A percentile compares a stretch with the other conserved stretches of the same genome.
These are phyloP conservation scores for Syncephalis plumigaleata DNA, from an alignment of 371 early-diverging fungal species.

Conservation along the genomic window DNA sequence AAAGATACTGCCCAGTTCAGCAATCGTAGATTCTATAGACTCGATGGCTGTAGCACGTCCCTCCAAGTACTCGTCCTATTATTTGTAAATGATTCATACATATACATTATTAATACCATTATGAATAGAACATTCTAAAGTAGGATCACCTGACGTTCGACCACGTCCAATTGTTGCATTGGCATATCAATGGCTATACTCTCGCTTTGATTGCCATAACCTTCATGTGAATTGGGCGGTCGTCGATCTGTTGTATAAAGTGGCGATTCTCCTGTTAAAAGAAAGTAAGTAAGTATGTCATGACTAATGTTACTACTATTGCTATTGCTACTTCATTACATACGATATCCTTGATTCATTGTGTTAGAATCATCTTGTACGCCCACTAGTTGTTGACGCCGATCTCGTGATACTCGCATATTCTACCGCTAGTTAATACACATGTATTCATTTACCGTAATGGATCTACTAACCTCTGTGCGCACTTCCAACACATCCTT, in stretches of 20 bases:
- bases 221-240: slow-evolving; percentile 4
- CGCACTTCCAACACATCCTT: slow-evolving; percentile 87
- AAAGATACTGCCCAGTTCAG: slow-evolving; percentile 92
- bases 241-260: slow-evolving; percentile 13
- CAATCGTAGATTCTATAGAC: slow-evolving; percentile 89
- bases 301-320: too few species aligned
- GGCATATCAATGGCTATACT: slow-evolving; percentile 19
- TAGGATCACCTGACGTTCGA: slow-evolving; percentile 17
- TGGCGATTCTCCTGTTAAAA: slow-evolving; percentile 12
- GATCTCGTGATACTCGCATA: slow-evolving; percentile 53
- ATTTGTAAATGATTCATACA: not conserved
- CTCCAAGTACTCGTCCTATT: slow-evolving; percentile 46
- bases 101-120: not conserved
- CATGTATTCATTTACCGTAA: too few species aligned
- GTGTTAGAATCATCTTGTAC: not conserved
- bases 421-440: slow-evolving; percentile 28
- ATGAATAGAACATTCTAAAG: too few species aligned
- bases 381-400: slow-evolving; percentile 29
- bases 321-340: not conserved
- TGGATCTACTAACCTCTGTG: slow-evolving; percentile 36
- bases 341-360: not conserved
- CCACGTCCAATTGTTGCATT: slow-evolving; percentile 14
- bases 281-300: too few species aligned
- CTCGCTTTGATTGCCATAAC: slow-evolving; percentile 8
- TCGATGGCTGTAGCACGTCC: slow-evolving; percentile 78